These are phyloP conservation scores for Starmerella tilneyi DNA, from an alignment of 805 yeast genomes.

Conservation along the genomic window DNA sequence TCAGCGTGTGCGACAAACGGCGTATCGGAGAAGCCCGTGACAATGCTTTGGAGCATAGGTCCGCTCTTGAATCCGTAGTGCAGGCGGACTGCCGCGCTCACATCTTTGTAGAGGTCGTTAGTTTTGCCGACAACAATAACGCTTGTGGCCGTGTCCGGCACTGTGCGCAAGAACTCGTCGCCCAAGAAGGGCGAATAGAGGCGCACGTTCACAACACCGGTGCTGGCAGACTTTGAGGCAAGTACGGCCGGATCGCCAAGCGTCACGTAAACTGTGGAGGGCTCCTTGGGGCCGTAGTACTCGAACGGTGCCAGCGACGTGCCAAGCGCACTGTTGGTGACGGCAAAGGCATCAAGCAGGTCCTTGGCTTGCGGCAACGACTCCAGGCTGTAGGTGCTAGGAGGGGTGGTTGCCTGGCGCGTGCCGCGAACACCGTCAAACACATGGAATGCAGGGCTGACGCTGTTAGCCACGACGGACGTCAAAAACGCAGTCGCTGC, in stretches of 20 bases:
- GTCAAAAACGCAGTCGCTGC: constrained; percentile 43
- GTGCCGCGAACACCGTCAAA: constrained; percentile 69
- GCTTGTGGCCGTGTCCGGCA: constrained; percentile 50
- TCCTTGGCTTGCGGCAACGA: constrained; percentile 26
- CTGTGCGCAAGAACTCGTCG: constrained; percentile 44
- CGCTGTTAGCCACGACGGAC: constrained; percentile 46
- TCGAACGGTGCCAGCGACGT: constrained; percentile 53
- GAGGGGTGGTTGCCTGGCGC: constrained; percentile 35
- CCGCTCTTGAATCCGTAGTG: constrained; percentile 24
- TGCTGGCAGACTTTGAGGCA: constrained; percentile 40
- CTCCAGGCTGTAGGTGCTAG: background rate
- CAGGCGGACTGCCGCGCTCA: constrained; percentile 37
- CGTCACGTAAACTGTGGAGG: constrained; percentile 70
- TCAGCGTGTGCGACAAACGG: constrained; percentile 7
- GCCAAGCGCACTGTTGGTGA: constrained; percentile 47
- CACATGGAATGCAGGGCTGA: constrained; percentile 55
- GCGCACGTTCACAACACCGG: constrained; percentile 62
- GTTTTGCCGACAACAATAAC: constrained; percentile 53
- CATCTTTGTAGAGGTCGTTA: constrained; percentile 54
- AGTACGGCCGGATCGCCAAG: constrained; percentile 54
- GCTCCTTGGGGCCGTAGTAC: constrained; percentile 51
- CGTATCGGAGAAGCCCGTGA: constrained; percentile 44
- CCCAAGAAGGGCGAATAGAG: constrained; percentile 72
- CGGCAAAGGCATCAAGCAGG: constrained; percentile 32
- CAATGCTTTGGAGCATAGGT: constrained; percentile 34